Evolutionary conservation across 352 stramenopile species (phyloP).

Genomic region (Globisporangium splendens): DNA sequence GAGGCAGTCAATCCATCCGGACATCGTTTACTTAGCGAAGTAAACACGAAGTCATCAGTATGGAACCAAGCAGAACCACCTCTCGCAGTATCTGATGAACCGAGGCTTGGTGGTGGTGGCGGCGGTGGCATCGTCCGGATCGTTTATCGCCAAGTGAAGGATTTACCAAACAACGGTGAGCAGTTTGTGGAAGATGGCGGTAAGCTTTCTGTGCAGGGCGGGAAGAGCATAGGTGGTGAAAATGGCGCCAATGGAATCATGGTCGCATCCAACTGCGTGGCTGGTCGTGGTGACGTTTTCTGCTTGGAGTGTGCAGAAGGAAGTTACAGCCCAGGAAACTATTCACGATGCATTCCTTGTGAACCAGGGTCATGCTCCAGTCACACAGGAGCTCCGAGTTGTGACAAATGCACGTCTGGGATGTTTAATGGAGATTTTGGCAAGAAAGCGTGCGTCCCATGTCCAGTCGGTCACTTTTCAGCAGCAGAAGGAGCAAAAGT

Average conservation of each 20-base stretch:
- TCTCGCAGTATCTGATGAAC: conserved; percentile 11
- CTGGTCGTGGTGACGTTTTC: conserved; percentile 60
- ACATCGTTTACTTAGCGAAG: not conserved
- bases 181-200: conserved; percentile 61
- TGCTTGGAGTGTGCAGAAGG: conserved; percentile 64
- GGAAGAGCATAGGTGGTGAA: conserved; percentile 49
- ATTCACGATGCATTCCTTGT: conserved; percentile 64
- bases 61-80: conserved; percentile 22
- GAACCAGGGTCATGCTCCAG: conserved; percentile 60
- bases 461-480: conserved; percentile 54
- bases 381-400: conserved; percentile 39
- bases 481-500: conserved; percentile 37
- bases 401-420: conserved; percentile 45
- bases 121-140: conserved; percentile 63
- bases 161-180: conserved; percentile 32
- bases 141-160: conserved; percentile 30
- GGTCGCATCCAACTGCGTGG: conserved; percentile 52
- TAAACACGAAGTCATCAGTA: conserved; percentile 21
- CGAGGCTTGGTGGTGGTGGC: conserved; percentile 51
- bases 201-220: conserved; percentile 36
- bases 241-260: conserved; percentile 48
- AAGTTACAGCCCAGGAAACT: conserved; percentile 52
- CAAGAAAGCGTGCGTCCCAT: conserved; percentile 56
- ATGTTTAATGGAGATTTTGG: conserved; percentile 74
- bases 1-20: conserved; percentile 20